A percentile compares a stretch with the other conserved stretches of the same genome.
These are phyloP conservation scores for Teunomyces lycoperdinae DNA, from an alignment of 805 yeast genomes.

Conservation along the genomic window DNA sequence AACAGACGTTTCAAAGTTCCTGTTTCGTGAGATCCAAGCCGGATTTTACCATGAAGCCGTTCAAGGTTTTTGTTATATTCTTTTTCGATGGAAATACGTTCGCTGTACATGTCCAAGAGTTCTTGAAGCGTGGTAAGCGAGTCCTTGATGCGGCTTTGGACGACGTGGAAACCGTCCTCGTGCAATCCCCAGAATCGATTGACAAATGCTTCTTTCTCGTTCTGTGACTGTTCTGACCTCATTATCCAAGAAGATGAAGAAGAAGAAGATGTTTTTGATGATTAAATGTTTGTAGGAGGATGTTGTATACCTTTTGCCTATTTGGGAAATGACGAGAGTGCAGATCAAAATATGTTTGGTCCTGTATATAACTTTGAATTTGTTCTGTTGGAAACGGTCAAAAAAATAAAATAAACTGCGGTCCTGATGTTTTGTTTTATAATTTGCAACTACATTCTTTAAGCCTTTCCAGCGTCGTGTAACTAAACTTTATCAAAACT, in stretches of 20 bases:
- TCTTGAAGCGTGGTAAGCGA: constrained; percentile 53
- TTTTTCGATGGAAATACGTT: constrained; percentile 60
- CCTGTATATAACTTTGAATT: background rate
- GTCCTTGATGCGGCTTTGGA: constrained; percentile 56
- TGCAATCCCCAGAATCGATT: constrained; percentile 64
- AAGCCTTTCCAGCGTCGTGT: too few species aligned
- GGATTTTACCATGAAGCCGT: constrained; percentile 44
- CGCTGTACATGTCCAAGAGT: constrained; percentile 32
- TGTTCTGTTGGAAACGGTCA: too few species aligned
- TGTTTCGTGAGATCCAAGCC: constrained; percentile 54
- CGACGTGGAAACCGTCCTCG: constrained; percentile 54
- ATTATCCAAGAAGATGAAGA: background rate
- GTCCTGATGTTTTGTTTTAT: background rate
- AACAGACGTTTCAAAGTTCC: constrained; percentile 61
- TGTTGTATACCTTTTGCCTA: constrained; percentile 2
- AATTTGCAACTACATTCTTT: too few species aligned
- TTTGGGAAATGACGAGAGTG: background rate
- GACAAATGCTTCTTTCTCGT: constrained; percentile 28
- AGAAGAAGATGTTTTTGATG: background rate
- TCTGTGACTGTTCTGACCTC: background rate
- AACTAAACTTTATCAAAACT: too few species aligned
- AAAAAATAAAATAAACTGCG: background rate
- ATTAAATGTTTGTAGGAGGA: background rate
- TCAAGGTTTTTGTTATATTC: constrained; percentile 62
- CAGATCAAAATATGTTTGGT: background rate